Evolutionary conservation across 208 protist genomes (phyloP).

Genomic region (Trypanosoma brucei): DNA sequence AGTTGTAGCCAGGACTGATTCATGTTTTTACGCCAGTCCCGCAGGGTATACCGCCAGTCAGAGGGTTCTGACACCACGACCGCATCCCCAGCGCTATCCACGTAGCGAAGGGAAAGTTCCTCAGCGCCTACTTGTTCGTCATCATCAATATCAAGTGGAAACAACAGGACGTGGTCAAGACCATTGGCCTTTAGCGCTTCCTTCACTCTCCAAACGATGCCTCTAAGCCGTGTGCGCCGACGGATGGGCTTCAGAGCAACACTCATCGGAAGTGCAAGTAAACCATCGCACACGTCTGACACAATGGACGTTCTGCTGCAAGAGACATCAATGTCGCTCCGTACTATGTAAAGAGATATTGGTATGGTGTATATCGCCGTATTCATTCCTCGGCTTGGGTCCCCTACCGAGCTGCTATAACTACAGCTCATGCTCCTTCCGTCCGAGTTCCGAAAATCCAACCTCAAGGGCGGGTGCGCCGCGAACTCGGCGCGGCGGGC

Average conservation of each 20-base stretch:
- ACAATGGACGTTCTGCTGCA: neutral
- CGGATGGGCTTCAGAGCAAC: conserved; percentile 48
- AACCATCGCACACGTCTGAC: neutral
- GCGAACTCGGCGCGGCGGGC: conserved; percentile 24
- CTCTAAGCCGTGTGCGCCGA: conserved; percentile 48
- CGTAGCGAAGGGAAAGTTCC: conserved; percentile 16
- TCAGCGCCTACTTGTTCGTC: conserved; percentile 15
- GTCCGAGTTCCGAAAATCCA: conserved; percentile 32
- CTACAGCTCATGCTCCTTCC: conserved; percentile 22
- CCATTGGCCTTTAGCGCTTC: conserved; percentile 26
- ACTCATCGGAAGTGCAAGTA: conserved; percentile 27
- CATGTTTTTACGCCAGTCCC: conserved; percentile 18
- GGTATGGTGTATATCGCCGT: conserved; percentile 14
- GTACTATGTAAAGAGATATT: conserved; percentile 22
- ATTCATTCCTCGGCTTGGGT: conserved; percentile 12
- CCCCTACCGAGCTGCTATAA: conserved; percentile 9
- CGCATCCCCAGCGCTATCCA: conserved; percentile 23
- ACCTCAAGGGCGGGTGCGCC: conserved; percentile 22
- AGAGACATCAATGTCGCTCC: conserved; percentile 5
- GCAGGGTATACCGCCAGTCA: conserved; percentile 36
- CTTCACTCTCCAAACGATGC: conserved; percentile 62
- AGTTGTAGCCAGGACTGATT: conserved; percentile 44
- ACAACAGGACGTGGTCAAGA: conserved; percentile 20
- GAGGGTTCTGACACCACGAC: conserved; percentile 28
- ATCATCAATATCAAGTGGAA: conserved; percentile 23